These are phyloP conservation scores for Tylopilus orsonianus DNA, from an alignment of 1,284 basidiomycete species.

Conservation along the genomic window DNA sequence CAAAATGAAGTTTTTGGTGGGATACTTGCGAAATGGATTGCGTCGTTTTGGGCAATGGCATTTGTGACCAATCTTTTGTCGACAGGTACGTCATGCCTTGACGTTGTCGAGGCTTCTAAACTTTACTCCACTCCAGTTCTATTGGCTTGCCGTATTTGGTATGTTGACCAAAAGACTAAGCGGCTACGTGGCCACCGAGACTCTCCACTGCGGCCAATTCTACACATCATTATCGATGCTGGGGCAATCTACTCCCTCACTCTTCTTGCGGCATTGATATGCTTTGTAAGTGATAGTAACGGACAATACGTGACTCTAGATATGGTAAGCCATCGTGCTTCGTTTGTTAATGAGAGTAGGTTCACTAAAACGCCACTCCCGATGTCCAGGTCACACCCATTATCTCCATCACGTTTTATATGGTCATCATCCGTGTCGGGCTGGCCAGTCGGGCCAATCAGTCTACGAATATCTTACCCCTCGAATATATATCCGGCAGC, in stretches of 20 bases:
- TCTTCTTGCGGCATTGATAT: conserved; percentile 16
- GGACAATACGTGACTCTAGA: conserved; percentile 21
- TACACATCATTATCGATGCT: conserved; percentile 26
- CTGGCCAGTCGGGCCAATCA: conserved; percentile 9
- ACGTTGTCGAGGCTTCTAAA: neutral
- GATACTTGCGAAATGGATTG: conserved; percentile 19
- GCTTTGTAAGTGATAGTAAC: conserved; percentile 13
- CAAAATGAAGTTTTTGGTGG: conserved; percentile 13
- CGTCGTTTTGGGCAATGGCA: conserved; percentile 16
- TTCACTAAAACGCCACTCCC: neutral
- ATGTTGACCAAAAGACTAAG: conserved; percentile 13
- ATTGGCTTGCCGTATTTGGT: conserved; percentile 27
- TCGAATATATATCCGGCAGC: neutral
- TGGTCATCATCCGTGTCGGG: conserved; percentile 25
- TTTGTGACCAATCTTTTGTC: conserved; percentile 19
- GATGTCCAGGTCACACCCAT: conserved; percentile 19
- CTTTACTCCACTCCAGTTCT: conserved; percentile 9
- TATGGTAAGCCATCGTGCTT: conserved; percentile 15
- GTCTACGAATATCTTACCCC: neutral
- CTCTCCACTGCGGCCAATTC: conserved; percentile 20
- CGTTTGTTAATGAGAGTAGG: neutral
- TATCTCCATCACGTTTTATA: conserved; percentile 28
- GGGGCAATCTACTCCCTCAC: conserved; percentile 24
- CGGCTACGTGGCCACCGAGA: conserved; percentile 2
- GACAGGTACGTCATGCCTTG: conserved; percentile 17